Conservation (phyloP, 306 rosid genomes). For the Trichosanthes cucumerina region DNA sequence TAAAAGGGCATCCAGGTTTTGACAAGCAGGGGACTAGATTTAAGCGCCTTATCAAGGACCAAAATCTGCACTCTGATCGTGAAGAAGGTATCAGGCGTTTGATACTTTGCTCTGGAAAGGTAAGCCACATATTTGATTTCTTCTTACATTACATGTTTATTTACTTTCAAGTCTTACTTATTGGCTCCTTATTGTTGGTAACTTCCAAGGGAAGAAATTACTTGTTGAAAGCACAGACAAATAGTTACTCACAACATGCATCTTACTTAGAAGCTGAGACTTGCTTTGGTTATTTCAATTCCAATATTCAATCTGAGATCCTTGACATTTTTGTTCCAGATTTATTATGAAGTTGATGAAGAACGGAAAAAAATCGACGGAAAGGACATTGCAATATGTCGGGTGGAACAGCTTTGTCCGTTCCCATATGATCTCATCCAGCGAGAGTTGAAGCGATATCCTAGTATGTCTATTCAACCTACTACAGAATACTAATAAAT, state of each 20-base stretch:
- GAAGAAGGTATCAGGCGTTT: constrained; percentile 89
- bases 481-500: not conserved
- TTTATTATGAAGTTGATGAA: constrained; percentile 87
- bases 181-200: not conserved
- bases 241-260: not conserved
- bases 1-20: constrained; percentile 92
- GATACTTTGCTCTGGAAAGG: constrained; percentile 96
- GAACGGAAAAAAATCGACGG: constrained; percentile 51
- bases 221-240: not conserved
- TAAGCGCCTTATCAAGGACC: constrained; percentile 95
- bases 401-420: constrained; percentile 95
- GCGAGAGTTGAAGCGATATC: constrained; percentile 87
- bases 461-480: constrained; percentile 42
- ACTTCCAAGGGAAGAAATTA: not conserved
- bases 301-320: not conserved
- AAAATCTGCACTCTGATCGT: constrained; percentile 50
- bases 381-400: constrained; percentile 76
- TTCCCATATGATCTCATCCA: constrained; percentile 92
- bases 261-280: not conserved
- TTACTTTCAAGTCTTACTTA: not conserved
- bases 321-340: constrained; percentile 25
- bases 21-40: constrained; percentile 97
- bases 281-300: not conserved
- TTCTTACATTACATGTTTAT: not conserved
- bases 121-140: constrained; percentile 8